Evolutionary conservation across 2,329 filamentous ascomycete species (phyloP).

Genomic region (Herpotrichia juniperi): DNA sequence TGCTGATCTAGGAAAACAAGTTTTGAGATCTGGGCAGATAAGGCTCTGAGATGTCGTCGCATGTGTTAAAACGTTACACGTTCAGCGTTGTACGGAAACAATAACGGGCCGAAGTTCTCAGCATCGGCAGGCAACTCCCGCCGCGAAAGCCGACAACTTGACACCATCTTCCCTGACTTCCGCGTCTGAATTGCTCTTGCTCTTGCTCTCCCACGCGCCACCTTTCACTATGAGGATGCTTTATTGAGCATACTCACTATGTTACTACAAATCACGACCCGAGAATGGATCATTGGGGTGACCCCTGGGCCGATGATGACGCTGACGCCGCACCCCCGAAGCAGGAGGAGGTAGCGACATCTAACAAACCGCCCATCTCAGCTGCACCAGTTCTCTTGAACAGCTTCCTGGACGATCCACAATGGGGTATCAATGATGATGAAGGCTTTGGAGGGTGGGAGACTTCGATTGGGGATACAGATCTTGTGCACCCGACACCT

Average conservation of each 20-base stretch:
- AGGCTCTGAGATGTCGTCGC: not conserved
- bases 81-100: not conserved
- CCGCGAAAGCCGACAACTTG: not conserved
- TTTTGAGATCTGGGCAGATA: too few relatives aligned
- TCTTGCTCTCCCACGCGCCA: not conserved
- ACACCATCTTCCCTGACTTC: not conserved
- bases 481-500: slow-evolving; percentile 4
- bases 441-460: slow-evolving; percentile 39
- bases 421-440: slow-evolving; percentile 39
- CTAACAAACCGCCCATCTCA: slow-evolving; percentile 20
- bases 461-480: slow-evolving; percentile 12
- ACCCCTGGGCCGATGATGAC: slow-evolving; percentile 48
- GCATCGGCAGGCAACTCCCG: not conserved
- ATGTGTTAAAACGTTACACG: not conserved
- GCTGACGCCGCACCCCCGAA: slow-evolving; percentile 23
- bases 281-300: slow-evolving; percentile 50
- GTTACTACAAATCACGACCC: slow-evolving; percentile 34
- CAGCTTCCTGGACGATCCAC: slow-evolving; percentile 43
- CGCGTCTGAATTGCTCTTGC: not conserved
- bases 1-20: too few relatives aligned
- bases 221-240: slow-evolving; percentile 29
- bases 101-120: not conserved
- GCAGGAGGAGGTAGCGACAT: slow-evolving; percentile 27
- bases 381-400: slow-evolving; percentile 27
- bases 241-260: slow-evolving; percentile 41